Conservation (phyloP, 495 filamentous ascomycete species). For the Neurospora cerealis region DNA sequence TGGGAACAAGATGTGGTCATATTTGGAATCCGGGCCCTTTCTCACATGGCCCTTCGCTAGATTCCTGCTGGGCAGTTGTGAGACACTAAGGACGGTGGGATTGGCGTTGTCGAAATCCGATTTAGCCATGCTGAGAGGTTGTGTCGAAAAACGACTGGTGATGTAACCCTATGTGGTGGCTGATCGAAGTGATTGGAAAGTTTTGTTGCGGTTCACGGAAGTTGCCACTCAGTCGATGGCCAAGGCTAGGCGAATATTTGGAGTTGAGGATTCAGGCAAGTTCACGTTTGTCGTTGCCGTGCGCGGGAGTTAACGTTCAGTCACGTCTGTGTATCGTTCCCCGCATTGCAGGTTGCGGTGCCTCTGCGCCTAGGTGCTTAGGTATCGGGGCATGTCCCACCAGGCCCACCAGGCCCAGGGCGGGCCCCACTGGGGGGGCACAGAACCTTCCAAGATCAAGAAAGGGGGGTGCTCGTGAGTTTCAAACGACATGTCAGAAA, state of each 20-base stretch:
- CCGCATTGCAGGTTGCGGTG: not conserved
- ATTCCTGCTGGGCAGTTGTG: conserved; percentile 73
- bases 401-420: not conserved
- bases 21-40: conserved; percentile 22
- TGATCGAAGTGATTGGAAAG: not conserved
- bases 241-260: not conserved
- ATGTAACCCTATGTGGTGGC: not conserved
- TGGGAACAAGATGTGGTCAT: conserved; percentile 25
- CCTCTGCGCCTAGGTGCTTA: not conserved
- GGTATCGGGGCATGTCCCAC: not conserved
- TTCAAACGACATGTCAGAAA: not conserved
- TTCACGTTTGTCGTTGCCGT: not conserved
- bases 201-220: not conserved
- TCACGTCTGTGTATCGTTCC: not conserved
- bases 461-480: not conserved
- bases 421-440: not conserved
- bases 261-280: not conserved
- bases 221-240: not conserved
- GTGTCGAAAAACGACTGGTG: not conserved
- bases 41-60: conserved; percentile 24
- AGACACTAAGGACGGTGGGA: conserved; percentile 81
- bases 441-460: not conserved
- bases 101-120: conserved; percentile 70
- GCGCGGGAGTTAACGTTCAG: not conserved
- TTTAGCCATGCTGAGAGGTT: conserved; percentile 12